Conservation (phyloP, 2,329 filamentous ascomycete species). For the Microascus cirrosus region DNA sequence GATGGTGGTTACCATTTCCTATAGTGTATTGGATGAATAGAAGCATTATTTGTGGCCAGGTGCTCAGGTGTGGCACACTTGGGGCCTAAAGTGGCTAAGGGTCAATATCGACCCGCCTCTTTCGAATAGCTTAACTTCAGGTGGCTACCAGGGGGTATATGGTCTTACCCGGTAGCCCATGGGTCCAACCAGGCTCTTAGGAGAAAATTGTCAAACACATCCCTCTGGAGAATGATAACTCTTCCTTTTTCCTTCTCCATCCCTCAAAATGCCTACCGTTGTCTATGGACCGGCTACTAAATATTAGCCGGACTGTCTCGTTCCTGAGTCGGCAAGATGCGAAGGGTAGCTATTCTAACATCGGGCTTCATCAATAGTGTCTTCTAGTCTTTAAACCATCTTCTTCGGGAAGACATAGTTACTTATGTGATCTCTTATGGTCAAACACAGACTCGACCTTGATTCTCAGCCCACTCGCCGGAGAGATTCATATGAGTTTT, state of each 20-base stretch:
- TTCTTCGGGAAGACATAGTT: no score
- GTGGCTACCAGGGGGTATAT: not conserved
- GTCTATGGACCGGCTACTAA: not conserved
- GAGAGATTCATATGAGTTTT: no score
- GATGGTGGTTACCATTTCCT: no score
- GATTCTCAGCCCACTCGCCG: no score
- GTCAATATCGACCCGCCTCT: not conserved
- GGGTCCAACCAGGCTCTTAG: not conserved
- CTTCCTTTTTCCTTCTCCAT: not conserved
- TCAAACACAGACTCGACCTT: no score
- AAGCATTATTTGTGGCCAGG: not conserved
- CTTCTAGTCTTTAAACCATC: no score
- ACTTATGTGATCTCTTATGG: no score
- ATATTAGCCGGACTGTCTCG: not conserved
- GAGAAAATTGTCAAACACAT: not conserved
- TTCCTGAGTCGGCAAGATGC: not conserved
- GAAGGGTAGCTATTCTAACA: not conserved
- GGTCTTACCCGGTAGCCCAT: not conserved
- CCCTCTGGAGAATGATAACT: not conserved
- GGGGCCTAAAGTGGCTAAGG: not conserved
- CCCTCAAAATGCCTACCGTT: not conserved
- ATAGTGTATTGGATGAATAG: no score
- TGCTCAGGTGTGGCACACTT: not conserved
- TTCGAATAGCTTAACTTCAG: not conserved
- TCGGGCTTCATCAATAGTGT: not conserved